Evolutionary conservation across 805 yeast genomes (phyloP).

Genomic region (Metschnikowia bowlesiae): DNA sequence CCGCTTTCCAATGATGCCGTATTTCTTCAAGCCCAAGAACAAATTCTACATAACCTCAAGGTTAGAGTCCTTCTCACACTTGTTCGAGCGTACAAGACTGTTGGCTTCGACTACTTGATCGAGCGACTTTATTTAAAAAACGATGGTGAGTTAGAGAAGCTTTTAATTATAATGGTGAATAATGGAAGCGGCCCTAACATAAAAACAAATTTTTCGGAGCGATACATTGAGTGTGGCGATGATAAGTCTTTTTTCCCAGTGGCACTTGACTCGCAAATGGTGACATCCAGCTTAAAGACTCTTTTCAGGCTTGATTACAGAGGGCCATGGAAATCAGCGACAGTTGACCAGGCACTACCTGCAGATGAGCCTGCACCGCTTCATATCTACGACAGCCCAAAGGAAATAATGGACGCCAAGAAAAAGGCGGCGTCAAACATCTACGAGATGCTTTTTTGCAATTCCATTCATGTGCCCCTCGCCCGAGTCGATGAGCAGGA

Average conservation of each 20-base stretch:
- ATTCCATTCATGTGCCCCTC: conserved; percentile 1
- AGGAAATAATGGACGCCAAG: neutral
- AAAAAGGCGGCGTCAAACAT: neutral
- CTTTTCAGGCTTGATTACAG: conserved; percentile 8
- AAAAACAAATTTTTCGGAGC: conserved; percentile 27
- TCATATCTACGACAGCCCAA: neutral
- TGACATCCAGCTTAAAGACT: conserved; percentile 20
- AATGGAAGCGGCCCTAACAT: conserved; percentile 26
- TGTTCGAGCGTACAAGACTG: conserved; percentile 27
- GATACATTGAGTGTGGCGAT: conserved; percentile 11
- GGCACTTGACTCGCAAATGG: conserved; percentile 19
- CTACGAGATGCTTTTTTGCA: conserved; percentile 10
- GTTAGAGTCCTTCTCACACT: conserved; percentile 28
- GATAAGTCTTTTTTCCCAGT: conserved; percentile 13
- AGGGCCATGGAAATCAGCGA: conserved; percentile 13
- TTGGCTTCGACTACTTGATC: conserved; percentile 26
- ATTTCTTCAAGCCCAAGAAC: conserved; percentile 23
- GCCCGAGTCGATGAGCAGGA: conserved; percentile 11
- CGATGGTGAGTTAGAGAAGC: conserved; percentile 24
- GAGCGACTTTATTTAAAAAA: conserved; percentile 17
- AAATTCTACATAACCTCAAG: conserved; percentile 28
- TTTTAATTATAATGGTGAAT: conserved; percentile 26
- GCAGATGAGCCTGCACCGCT: neutral
- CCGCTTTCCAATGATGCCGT: conserved; percentile 28
- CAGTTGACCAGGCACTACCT: neutral